Conservation (phyloP, 2,329 filamentous ascomycete species). For the Arachnomyces sp. region DNA sequence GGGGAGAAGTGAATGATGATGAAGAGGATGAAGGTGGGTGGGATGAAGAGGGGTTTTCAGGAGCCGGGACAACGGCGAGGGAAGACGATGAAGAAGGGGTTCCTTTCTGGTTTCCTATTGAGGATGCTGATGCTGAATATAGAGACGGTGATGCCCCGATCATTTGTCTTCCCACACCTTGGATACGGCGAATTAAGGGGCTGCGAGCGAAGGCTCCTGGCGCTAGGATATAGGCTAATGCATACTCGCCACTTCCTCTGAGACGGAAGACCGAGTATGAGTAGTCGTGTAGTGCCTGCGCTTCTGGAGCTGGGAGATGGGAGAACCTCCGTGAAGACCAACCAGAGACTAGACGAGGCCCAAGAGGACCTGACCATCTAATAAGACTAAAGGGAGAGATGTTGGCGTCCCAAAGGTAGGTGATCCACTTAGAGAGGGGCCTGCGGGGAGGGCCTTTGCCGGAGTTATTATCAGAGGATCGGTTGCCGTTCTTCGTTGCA, state of each 20-base stretch:
- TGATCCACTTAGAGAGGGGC: constrained; percentile 75
- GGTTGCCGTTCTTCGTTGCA: constrained; percentile 25
- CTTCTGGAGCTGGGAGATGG: constrained; percentile 72
- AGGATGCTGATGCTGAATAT: background rate
- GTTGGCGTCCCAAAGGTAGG: constrained; percentile 94
- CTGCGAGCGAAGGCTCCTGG: constrained; percentile 86
- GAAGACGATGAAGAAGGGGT: constrained; percentile 11
- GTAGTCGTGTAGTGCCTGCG: constrained; percentile 82
- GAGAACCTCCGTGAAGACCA: constrained; percentile 93
- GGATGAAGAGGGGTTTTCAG: constrained; percentile 22
- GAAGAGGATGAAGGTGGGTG: constrained; percentile 14
- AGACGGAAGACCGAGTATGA: constrained; percentile 91
- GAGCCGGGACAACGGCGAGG: constrained; percentile 1
- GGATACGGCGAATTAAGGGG: constrained; percentile 79
- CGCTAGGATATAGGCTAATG: constrained; percentile 82
- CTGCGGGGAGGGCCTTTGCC: constrained; percentile 46
- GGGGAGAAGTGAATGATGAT: constrained; percentile 11
- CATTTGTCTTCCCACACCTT: constrained; percentile 72
- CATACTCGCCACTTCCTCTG: constrained; percentile 88
- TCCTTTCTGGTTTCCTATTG: constrained; percentile 7
- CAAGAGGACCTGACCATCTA: constrained; percentile 78
- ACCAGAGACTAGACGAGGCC: constrained; percentile 83
- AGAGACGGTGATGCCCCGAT: constrained; percentile 24
- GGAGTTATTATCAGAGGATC: constrained; percentile 24
- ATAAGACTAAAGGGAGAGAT: constrained; percentile 90